Evolutionary conservation across 164 flowering plant genomes (phyloP).

Genomic region (Annona cherimola): DNA sequence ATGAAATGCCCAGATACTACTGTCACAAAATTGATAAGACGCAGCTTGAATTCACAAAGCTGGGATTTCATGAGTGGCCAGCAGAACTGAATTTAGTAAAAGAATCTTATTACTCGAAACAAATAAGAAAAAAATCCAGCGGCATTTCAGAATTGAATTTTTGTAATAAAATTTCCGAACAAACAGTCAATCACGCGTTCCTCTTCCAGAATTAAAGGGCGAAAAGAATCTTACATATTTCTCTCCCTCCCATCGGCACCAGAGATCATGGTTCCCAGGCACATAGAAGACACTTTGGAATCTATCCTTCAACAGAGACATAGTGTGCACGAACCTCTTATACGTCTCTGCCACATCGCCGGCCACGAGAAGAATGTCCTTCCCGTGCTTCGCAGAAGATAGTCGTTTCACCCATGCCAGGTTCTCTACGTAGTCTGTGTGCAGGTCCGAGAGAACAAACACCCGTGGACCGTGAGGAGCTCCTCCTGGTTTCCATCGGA

Average conservation of each 20-base stretch:
- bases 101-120: neutral
- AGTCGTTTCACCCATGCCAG: constrained; percentile 59
- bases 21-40: too few relatives aligned
- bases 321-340: constrained; percentile 45
- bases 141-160: neutral
- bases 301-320: constrained; percentile 60
- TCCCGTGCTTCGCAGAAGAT: constrained; percentile 27
- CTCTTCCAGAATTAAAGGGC: neutral
- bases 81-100: too few relatives aligned
- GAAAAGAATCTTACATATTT: constrained; percentile 27
- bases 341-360: constrained; percentile 81
- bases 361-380: constrained; percentile 71
- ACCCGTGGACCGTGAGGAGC: constrained; percentile 33
- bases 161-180: neutral
- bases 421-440: constrained; percentile 72
- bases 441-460: constrained; percentile 71
- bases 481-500: constrained; percentile 7
- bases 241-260: constrained; percentile 57
- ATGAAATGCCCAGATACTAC: too few relatives aligned
- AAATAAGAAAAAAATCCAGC: neutral
- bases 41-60: too few relatives aligned
- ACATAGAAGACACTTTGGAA: constrained; percentile 62
- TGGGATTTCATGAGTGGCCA: too few relatives aligned
- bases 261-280: constrained; percentile 78
- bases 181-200: neutral